Evolutionary conservation across 1,284 basidiomycete genomes (phyloP), one percentile per base, ranked within the genome.

Genomic region (Malassezia restricta): DNA sequence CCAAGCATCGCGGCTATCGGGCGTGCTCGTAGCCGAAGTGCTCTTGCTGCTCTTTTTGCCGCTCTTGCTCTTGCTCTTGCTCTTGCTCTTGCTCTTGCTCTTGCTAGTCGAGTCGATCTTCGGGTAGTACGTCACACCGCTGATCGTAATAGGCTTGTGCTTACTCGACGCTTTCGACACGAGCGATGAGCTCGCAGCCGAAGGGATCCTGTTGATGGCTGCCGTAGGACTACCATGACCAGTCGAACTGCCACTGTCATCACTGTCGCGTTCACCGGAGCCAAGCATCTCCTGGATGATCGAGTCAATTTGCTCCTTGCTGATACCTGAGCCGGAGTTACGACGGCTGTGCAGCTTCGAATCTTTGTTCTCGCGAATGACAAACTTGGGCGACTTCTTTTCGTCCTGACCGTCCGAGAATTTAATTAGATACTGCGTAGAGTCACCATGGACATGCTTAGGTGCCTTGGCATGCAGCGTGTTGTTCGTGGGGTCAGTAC

Each of bases 351-450:
- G 37, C n/a, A 35, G 27, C 33, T 15, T 30, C 5, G 28, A 8
- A 44, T 47, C 42, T 15, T 17, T 29, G 27, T 47, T 39, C 41
- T 47, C 51, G 20, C 20, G 20, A 17, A 55, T 50, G 28, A 35
- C 33, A 31, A 55, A 55, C 30, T 45, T 8, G n/a, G 46, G 53
- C 43, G 53, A 55, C 24, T 41, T 27, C 49, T 50, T 46, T 39
- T 45, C 46, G 12, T 31, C 5, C 24, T 47, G 17, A 2, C 47
- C 52, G 37, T 55, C 33, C n/a, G 53, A 45, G 40, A 55, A 55
- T 28, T 41, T 12, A 8, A 55, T 30, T 9, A 24, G 33, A 35
- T 50, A 50, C 47, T 45, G 20, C 29, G 33, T 47, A n/a, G 37
- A 38, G 15, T 31, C 30, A 14, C 11, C 37, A 24, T 31, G 15